phyloP scores from a whole-genome alignment of 2,329 filamentous ascomycete species.

The Ophiocordyceps sinensis region DNA sequence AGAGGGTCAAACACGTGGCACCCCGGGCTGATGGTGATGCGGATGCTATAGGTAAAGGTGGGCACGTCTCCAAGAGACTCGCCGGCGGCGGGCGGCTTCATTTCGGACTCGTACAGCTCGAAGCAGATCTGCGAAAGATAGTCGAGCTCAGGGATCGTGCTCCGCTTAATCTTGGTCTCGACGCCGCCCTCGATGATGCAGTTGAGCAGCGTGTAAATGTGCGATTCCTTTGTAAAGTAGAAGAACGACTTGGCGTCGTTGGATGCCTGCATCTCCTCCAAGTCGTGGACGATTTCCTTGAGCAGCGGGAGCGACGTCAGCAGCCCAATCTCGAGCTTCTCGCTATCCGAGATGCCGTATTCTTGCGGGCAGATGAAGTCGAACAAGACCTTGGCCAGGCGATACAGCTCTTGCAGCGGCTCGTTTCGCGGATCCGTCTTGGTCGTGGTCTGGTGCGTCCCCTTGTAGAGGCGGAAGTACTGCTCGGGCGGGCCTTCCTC shows the following conservation, averaged over 20 bases:
- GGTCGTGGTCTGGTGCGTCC: constrained; percentile 49
- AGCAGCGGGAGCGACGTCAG: constrained; percentile 85
- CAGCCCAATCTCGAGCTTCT: constrained; percentile 97
- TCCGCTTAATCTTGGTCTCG: constrained; percentile 90
- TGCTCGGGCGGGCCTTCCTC: constrained; percentile 48
- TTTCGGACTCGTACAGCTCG: constrained; percentile 91
- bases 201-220: constrained; percentile 96
- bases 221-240: constrained; percentile 98
- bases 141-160: constrained; percentile 90
- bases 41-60: constrained; percentile 85
- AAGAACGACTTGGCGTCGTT: constrained; percentile 92
- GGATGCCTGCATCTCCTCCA: constrained; percentile 93
- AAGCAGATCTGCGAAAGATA: constrained; percentile 97
- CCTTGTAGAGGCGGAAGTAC: constrained; percentile 86
- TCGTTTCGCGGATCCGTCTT: constrained; percentile 77
- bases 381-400: constrained; percentile 85
- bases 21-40: constrained; percentile 88
- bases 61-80: constrained; percentile 35
- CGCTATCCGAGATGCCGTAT: constrained; percentile 87
- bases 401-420: constrained; percentile 84
- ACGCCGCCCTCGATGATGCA: constrained; percentile 96
- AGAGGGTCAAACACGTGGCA: constrained; percentile 94
- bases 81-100: constrained; percentile 35
- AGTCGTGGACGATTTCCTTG: constrained; percentile 90
- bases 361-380: constrained; percentile 98